These are phyloP conservation scores for Podospora tetraspora DNA, from an alignment of 495 filamentous ascomycete species.

Conservation along the genomic window DNA sequence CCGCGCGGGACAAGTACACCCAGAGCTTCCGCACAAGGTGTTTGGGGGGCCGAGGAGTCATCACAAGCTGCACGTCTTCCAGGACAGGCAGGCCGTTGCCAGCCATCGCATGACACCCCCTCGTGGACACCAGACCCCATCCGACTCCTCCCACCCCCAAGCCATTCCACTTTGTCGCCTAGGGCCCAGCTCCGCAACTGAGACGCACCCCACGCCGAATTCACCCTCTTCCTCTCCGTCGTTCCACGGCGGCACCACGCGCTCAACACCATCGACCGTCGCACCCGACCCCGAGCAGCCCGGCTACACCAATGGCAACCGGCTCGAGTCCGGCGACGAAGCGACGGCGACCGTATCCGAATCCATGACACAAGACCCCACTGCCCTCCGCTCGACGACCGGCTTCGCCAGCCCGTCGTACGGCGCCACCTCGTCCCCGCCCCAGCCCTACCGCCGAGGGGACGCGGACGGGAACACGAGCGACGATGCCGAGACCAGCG, in stretches of 20 bases:
- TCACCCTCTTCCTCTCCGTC: background rate
- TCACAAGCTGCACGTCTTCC: background rate
- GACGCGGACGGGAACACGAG: slow-evolving; percentile 15
- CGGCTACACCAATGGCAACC: slow-evolving; percentile 17
- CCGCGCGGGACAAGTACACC: background rate
- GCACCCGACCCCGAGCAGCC: slow-evolving; percentile 7
- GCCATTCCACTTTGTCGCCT: slow-evolving; percentile 20
- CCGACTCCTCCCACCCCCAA: slow-evolving; percentile 7
- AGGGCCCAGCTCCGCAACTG: slow-evolving; percentile 1
- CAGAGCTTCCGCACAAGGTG: background rate
- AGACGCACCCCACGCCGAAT: background rate
- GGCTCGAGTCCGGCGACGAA: background rate
- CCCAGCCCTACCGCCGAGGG: slow-evolving; percentile 7
- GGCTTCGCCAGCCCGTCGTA: slow-evolving; percentile 54
- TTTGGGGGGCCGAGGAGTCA: slow-evolving; percentile 1
- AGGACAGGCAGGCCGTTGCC: slow-evolving; percentile 13
- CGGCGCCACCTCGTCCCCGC: slow-evolving; percentile 45
- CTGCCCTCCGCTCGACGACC: slow-evolving; percentile 55
- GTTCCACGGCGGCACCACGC: background rate
- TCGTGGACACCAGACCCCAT: background rate
- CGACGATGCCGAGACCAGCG: slow-evolving; percentile 1
- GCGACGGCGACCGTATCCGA: slow-evolving; percentile 14
- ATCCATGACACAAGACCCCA: slow-evolving; percentile 51
- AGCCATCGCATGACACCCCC: background rate
- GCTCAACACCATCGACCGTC: slow-evolving; percentile 6